Conservation (phyloP, 23 red algal genomes). For the Gracilaria domingensis region DNA sequence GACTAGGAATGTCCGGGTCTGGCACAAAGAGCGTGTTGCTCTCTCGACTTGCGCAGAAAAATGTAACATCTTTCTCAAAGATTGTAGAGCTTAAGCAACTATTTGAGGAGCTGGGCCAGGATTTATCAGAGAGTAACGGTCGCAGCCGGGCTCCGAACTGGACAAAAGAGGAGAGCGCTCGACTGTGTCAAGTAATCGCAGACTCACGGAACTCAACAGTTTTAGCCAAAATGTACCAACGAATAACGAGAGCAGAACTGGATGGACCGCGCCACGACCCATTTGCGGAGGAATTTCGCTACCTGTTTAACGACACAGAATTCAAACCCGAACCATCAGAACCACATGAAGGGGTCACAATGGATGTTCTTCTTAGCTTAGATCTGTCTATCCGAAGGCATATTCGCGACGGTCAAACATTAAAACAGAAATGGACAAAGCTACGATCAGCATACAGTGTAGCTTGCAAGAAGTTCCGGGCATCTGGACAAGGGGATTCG, state of each 20-base stretch:
- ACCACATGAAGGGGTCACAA: not conserved
- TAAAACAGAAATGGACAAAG: conserved; percentile 38
- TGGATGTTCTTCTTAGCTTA: not conserved
- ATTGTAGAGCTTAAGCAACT: not conserved
- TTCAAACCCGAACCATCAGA: not conserved
- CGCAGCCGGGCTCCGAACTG: conserved; percentile 18
- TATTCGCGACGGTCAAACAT: conserved; percentile 8
- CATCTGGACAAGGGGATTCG: conserved; percentile 17
- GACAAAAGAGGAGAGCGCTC: conserved; percentile 11
- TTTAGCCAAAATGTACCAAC: not conserved
- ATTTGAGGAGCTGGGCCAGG: not conserved
- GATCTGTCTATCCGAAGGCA: not conserved
- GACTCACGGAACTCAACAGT: conserved; percentile 18
- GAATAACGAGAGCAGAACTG: not conserved
- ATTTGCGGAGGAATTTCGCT: conserved; percentile 14
- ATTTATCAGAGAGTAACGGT: not conserved
- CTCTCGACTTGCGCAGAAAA: not conserved
- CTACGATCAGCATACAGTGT: conserved; percentile 8
- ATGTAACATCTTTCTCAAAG: not conserved
- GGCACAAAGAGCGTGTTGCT: not conserved
- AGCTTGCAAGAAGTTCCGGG: not conserved
- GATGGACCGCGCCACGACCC: not conserved
- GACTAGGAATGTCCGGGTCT: conserved; percentile 14
- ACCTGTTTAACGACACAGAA: conserved; percentile 6
- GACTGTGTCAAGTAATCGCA: conserved; percentile 36